Conservation (phyloP, 495 filamentous ascomycete species). For the Daldinia bambusicola region DNA sequence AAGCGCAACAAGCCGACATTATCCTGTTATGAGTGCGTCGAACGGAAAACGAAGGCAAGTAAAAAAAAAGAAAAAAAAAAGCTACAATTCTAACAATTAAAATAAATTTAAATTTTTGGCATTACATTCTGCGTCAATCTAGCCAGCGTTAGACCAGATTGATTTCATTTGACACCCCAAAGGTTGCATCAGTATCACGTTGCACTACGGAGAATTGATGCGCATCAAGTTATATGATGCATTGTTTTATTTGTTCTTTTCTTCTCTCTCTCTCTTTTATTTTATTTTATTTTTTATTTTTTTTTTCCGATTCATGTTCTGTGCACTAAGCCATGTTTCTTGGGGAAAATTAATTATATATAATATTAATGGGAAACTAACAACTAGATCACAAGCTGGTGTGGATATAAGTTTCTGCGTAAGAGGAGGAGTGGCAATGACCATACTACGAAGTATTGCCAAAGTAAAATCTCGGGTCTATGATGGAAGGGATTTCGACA, state of each 20-base stretch:
- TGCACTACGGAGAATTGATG: constrained; percentile 52
- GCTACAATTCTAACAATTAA: not conserved
- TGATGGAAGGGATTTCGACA: constrained; percentile 3
- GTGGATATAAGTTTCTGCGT: not conserved
- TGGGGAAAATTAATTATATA: no score
- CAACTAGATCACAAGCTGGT: constrained; percentile 2
- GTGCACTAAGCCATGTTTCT: not conserved
- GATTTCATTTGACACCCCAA: constrained; percentile 15
- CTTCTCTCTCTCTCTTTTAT: not conserved
- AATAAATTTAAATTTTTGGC: not conserved
- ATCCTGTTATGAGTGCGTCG: constrained; percentile 77
- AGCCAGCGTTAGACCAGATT: constrained; percentile 29
- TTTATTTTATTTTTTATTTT: not conserved
- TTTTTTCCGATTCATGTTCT: no score
- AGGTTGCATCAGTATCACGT: constrained; percentile 45
- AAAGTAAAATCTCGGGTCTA: not conserved
- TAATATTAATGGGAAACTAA: not conserved
- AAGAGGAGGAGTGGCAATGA: constrained; percentile 7
- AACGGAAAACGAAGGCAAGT: constrained; percentile 74
- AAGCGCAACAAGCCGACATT: constrained; percentile 81
- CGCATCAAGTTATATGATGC: not conserved
- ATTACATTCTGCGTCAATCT: constrained; percentile 18
- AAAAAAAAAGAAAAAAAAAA: not conserved
- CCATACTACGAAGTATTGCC: no score
- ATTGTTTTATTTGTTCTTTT: no score